Percentiles rank a stretch among this genome's conserved stretches.
These are phyloP conservation scores for Cyclotella choctawhatcheeana DNA, from an alignment of 108 stramenopile genomes.

Conservation along the genomic window DNA sequence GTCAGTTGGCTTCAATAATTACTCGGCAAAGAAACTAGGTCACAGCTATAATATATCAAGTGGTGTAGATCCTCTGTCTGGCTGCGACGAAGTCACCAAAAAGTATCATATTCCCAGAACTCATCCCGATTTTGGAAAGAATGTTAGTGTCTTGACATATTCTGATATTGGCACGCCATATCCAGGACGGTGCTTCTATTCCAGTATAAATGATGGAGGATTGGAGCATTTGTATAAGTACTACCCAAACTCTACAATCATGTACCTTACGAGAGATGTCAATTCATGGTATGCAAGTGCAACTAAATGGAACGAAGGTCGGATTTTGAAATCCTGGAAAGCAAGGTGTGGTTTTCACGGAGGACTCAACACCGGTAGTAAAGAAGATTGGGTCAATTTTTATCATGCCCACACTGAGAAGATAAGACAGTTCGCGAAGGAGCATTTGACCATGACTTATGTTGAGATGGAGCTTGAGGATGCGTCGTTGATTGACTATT, in stretches of 20 bases:
- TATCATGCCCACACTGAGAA: constrained; percentile 29
- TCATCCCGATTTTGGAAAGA: background rate
- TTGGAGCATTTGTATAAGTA: constrained; percentile 32
- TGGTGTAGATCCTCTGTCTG: background rate
- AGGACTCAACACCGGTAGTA: background rate
- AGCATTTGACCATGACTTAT: constrained; percentile 22
- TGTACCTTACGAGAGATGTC: constrained; percentile 23
- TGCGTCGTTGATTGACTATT: constrained; percentile 15
- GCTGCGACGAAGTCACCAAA: background rate
- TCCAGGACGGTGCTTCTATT: constrained; percentile 29
- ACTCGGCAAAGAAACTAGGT: too few relatives aligned
- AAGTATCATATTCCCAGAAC: background rate
- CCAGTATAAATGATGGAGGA: constrained; percentile 37
- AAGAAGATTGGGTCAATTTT: constrained; percentile 23
- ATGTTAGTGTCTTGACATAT: background rate
- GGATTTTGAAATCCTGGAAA: constrained; percentile 14
- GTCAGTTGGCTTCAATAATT: too few relatives aligned
- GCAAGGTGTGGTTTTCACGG: constrained; percentile 11
- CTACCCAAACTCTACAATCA: constrained; percentile 41
- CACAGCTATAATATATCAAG: background rate
- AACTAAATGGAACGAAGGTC: constrained; percentile 10
- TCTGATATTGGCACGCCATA: constrained; percentile 37
- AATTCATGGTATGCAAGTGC: constrained; percentile 18
- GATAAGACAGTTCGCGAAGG: constrained; percentile 18
- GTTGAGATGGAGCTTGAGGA: constrained; percentile 27